A percentile compares a stretch with the other conserved stretches of the same genome.
Conservation (phyloP, 2,329 filamentous ascomycete genomes). For the Magnaporthiopsis rhizophila region DNA sequence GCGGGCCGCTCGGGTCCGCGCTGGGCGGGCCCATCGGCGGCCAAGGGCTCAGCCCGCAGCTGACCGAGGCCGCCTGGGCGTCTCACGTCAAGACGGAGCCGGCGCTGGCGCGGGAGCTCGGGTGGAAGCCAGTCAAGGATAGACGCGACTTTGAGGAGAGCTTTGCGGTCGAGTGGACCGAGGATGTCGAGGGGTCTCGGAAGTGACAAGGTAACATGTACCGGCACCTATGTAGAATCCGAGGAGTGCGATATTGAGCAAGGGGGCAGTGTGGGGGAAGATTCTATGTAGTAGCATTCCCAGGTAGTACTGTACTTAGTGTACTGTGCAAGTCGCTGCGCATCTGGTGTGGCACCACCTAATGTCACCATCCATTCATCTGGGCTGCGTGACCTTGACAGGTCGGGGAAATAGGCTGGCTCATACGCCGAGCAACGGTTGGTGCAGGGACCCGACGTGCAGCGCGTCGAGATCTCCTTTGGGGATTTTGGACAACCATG, state of each 20-base stretch:
- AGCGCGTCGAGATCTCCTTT: not conserved
- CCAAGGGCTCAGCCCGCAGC: constrained; percentile 10
- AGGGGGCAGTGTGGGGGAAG: no score
- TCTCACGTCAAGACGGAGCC: constrained; percentile 20
- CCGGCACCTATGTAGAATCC: no score
- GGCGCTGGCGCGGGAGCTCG: constrained; percentile 18
- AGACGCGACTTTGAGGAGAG: constrained; percentile 18
- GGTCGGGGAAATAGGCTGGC: not conserved
- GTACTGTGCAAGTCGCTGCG: not conserved
- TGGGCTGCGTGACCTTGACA: not conserved
- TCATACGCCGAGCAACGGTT: not conserved
- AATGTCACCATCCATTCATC: not conserved
- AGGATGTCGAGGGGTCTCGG: not conserved
- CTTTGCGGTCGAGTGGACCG: constrained; percentile 9
- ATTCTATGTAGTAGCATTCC: not conserved
- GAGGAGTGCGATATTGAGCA: not conserved
- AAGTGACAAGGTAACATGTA: not conserved
- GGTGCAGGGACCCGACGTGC: not conserved
- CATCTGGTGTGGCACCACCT: not conserved
- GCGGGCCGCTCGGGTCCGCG: not conserved
- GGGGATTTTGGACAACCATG: not conserved
- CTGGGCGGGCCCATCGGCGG: not conserved
- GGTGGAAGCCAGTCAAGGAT: constrained; percentile 25
- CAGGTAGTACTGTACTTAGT: no score
- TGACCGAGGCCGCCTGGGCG: constrained; percentile 26